These are phyloP conservation scores for Neurospora sp. DNA, from an alignment of 2,329 filamentous ascomycete genomes.

Conservation along the genomic window DNA sequence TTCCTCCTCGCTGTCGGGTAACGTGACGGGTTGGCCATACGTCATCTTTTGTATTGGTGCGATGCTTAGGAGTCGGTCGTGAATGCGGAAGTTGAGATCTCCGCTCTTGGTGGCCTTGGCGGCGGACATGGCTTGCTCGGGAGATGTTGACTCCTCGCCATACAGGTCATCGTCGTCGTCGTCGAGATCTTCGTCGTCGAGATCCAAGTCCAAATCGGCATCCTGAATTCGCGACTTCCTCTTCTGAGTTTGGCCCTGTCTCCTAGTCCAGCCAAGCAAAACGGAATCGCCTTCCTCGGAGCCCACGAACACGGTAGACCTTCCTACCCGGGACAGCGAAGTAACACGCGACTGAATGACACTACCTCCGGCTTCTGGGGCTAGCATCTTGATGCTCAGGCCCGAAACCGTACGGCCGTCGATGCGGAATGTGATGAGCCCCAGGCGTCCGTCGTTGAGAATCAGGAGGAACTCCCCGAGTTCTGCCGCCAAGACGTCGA, in stretches of 20 bases:
- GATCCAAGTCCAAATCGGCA: conserved; percentile 42
- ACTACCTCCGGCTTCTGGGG: conserved; percentile 50
- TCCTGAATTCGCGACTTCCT: conserved; percentile 52
- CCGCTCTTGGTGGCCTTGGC: conserved; percentile 40
- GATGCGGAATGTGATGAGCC: conserved; percentile 70
- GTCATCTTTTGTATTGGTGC: conserved; percentile 70
- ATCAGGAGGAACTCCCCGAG: conserved; percentile 79
- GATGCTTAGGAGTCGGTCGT: conserved; percentile 68
- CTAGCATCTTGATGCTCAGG: conserved; percentile 59
- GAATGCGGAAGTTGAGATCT: conserved; percentile 62
- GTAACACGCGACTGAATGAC: conserved; percentile 54
- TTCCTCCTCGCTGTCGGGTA: conserved; percentile 34
- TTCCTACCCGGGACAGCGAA: conserved; percentile 58
- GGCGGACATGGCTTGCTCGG: conserved; percentile 24
- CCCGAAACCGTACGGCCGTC: conserved; percentile 89
- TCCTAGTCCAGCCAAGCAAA: conserved; percentile 69
- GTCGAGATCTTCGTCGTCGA: conserved; percentile 45
- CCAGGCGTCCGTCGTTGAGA: conserved; percentile 63
- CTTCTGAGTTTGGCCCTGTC: conserved; percentile 49
- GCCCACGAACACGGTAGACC: conserved; percentile 68
- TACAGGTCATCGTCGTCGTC: conserved; percentile 53
- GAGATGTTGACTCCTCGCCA: conserved; percentile 40
- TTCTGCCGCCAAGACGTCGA: conserved; percentile 67
- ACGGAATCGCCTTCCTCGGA: conserved; percentile 76
- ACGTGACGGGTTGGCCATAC: conserved; percentile 46